A percentile compares a stretch with the other conserved stretches of the same genome.
phyloP scores from a whole-genome alignment of 2,329 filamentous ascomycete genomes.

The Stenocarpella maydis region DNA sequence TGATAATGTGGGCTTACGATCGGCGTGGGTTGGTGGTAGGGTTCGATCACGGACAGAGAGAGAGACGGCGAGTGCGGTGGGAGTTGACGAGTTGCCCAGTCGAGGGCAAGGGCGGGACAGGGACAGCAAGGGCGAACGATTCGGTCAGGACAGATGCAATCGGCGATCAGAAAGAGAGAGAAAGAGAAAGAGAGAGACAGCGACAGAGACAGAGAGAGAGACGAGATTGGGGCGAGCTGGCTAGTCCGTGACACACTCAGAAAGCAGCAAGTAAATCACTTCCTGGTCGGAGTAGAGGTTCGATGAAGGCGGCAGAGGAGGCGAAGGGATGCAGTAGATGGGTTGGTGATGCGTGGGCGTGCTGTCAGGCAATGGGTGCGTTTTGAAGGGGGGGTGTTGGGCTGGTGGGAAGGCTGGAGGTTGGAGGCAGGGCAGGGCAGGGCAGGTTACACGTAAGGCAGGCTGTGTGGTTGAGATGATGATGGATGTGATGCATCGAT shows the following conservation, averaged over 20 bases:
- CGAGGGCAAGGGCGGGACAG: slow-evolving; percentile 23
- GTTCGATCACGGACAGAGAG: neutral
- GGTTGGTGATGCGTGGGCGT: neutral
- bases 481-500: slow-evolving; percentile 19
- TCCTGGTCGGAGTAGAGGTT: neutral
- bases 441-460: neutral
- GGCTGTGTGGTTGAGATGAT: slow-evolving; percentile 5
- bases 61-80: slow-evolving; percentile 1
- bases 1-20: neutral
- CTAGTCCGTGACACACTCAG: neutral
- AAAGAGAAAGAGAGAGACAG: too few relatives aligned
- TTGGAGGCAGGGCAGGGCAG: neutral
- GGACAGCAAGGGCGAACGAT: slow-evolving; percentile 19
- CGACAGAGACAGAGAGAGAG: neutral
- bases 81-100: neutral
- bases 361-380: neutral
- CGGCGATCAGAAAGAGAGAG: too few relatives aligned
- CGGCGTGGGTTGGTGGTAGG: slow-evolving; percentile 10
- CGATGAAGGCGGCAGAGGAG: neutral
- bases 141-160: too few relatives aligned
- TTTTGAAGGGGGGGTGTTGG: too few relatives aligned
- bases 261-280: neutral
- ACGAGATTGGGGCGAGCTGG: neutral
- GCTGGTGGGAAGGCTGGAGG: slow-evolving; percentile 20
- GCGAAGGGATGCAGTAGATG: neutral